A percentile compares a stretch with the other conserved stretches of the same genome.
phyloP scores from a whole-genome alignment of 768 basidiomycete species.

The Pleurotus eryngii region DNA sequence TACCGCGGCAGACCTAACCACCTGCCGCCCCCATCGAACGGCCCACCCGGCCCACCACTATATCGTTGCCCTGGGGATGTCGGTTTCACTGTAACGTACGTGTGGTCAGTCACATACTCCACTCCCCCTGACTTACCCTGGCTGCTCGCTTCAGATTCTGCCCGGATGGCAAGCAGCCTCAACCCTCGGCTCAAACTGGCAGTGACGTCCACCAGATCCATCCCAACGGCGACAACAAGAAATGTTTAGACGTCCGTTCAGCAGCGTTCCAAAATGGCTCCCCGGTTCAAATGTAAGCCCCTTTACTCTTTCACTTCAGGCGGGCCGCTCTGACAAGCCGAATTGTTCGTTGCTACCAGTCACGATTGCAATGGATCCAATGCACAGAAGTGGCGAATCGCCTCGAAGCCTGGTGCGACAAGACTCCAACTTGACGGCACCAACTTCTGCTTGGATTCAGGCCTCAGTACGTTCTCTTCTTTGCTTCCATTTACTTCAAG shows the following conservation, averaged over 20 bases:
- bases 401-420: neutral
- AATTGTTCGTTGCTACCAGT: neutral
- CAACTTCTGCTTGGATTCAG: slow-evolving; percentile 4
- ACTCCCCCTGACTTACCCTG: neutral
- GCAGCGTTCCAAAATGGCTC: neutral
- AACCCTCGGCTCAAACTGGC: neutral
- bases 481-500: neutral
- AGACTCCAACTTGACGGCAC: slow-evolving; percentile 5
- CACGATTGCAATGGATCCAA: slow-evolving; percentile 5
- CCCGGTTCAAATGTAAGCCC: slow-evolving; percentile 4
- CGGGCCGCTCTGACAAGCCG: no score
- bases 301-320: no score
- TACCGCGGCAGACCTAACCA: slow-evolving; percentile 1
- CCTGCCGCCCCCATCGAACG: neutral
- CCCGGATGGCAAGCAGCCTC: slow-evolving; percentile 1
- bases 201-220: slow-evolving; percentile 4
- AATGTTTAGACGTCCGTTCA: slow-evolving; percentile 4
- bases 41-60: neutral
- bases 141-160: slow-evolving; percentile 2
- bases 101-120: neutral
- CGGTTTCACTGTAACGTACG: slow-evolving; percentile 2
- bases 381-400: slow-evolving; percentile 2
- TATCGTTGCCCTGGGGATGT: slow-evolving; percentile 6
- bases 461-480: neutral
- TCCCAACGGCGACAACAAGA: slow-evolving; percentile 3